phyloP scores from a whole-genome alignment of 2,329 filamentous ascomycete genomes.

The Didymella pinodella region DNA sequence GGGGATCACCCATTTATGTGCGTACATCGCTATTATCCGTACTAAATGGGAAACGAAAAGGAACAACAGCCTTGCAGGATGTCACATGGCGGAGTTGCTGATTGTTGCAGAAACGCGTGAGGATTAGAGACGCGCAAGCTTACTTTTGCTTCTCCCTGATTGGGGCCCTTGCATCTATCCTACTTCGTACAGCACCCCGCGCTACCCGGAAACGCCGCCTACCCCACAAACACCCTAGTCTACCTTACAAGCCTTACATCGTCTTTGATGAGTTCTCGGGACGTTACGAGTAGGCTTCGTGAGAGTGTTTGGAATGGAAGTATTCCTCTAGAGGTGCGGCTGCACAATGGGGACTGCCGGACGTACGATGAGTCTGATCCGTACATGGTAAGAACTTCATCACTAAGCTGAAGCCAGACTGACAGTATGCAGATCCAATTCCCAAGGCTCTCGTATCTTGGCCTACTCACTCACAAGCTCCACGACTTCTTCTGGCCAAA shows the following conservation, averaged over 20 bases:
- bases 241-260: slow-evolving; percentile 13
- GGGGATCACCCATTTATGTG: slow-evolving; percentile 30
- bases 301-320: slow-evolving; percentile 66
- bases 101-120: slow-evolving; percentile 37
- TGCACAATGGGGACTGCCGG: slow-evolving; percentile 67
- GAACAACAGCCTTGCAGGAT: slow-evolving; percentile 6
- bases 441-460: slow-evolving; percentile 73
- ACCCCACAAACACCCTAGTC: slow-evolving; percentile 27
- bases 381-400: slow-evolving; percentile 60
- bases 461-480: slow-evolving; percentile 68
- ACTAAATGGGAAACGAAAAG: slow-evolving; percentile 12
- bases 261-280: slow-evolving; percentile 35
- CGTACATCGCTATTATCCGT: slow-evolving; percentile 12
- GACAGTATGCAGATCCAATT: slow-evolving; percentile 60
- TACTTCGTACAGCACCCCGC: slow-evolving; percentile 10
- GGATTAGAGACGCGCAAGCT: slow-evolving; percentile 11
- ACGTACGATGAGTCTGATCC: slow-evolving; percentile 67
- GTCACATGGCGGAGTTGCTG: slow-evolving; percentile 16
- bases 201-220: slow-evolving; percentile 23
- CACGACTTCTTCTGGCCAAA: slow-evolving; percentile 67
- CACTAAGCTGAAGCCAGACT: background rate
- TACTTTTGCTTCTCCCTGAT: slow-evolving; percentile 15
- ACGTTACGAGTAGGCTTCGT: slow-evolving; percentile 53
- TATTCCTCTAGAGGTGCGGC: slow-evolving; percentile 66
- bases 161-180: slow-evolving; percentile 1